phyloP scores from a whole-genome alignment of 140 eudicot species.

The Ambrosia hybrid region DNA sequence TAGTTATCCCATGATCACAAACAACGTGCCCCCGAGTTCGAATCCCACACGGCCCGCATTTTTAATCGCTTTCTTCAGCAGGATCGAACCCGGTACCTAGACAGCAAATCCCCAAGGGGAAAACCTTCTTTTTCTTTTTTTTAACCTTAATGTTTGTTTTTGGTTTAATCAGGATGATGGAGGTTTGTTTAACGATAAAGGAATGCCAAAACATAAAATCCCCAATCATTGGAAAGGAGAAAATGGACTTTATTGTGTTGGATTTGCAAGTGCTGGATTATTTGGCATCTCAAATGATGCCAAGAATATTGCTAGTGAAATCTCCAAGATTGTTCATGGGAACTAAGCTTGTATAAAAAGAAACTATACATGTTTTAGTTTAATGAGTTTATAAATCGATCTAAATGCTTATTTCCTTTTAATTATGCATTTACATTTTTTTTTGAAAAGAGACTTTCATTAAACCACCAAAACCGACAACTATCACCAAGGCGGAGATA shows the following conservation, averaged over 20 bases:
- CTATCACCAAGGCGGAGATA: too few relatives aligned
- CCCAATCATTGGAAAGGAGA: slow-evolving; percentile 71
- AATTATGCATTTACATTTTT: background rate
- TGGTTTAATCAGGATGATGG: slow-evolving; percentile 39
- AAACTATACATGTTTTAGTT: background rate
- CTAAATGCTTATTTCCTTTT: background rate
- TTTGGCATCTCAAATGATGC: slow-evolving; percentile 61
- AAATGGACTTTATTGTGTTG: slow-evolving; percentile 61
- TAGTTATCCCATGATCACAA: too few relatives aligned
- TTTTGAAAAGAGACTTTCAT: too few relatives aligned
- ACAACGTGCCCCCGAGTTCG: too few relatives aligned
- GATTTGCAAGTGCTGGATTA: slow-evolving; percentile 54
- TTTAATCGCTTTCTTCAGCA: too few relatives aligned
- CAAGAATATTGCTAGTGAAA: slow-evolving; percentile 41
- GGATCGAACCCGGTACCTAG: too few relatives aligned
- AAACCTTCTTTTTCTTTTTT: background rate
- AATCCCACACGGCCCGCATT: too few relatives aligned
- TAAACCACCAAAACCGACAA: too few relatives aligned
- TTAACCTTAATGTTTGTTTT: background rate
- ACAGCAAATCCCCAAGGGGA: too few relatives aligned
- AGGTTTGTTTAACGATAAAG: slow-evolving; percentile 43
- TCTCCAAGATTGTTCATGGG: slow-evolving; percentile 1
- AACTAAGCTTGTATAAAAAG: background rate
- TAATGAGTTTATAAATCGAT: background rate
- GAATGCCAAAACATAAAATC: slow-evolving; percentile 40